phyloP scores from a whole-genome alignment of 108 stramenopile species.

The Schizochytrium sp. region DNA sequence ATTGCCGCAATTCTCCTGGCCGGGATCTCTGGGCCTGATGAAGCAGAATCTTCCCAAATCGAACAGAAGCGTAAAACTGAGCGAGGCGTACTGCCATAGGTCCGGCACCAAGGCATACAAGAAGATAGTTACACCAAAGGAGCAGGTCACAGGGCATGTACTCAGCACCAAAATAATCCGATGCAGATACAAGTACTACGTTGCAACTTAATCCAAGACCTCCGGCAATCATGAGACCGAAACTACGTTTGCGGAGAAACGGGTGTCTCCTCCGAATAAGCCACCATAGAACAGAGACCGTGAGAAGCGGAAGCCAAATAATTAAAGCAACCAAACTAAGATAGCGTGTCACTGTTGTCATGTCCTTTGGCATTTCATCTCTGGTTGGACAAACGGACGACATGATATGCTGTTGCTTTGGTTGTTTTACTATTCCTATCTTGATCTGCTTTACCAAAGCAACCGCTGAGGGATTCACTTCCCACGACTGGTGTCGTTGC shows the following conservation, averaged over 20 bases:
- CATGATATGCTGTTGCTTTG: not conserved
- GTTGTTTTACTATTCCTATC: not conserved
- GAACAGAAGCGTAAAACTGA: not conserved
- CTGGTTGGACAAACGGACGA: not conserved
- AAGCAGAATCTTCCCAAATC: not conserved
- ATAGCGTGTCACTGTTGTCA: not conserved
- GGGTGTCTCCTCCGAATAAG: not conserved
- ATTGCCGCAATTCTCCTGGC: not conserved
- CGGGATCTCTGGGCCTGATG: too few relatives aligned
- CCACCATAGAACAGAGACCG: slow-evolving; percentile 16
- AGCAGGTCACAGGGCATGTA: not conserved
- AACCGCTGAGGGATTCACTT: too few relatives aligned
- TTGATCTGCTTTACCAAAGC: not conserved
- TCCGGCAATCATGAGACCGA: not conserved
- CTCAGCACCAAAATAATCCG: not conserved
- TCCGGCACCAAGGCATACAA: slow-evolving; percentile 42
- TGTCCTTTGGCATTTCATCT: not conserved
- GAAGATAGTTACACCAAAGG: not conserved
- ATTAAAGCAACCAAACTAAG: slow-evolving; percentile 12
- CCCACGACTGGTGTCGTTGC: too few relatives aligned
- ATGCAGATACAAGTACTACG: not conserved
- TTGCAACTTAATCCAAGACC: not conserved
- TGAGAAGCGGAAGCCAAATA: not conserved
- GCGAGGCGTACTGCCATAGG: slow-evolving; percentile 47
- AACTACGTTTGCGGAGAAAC: slow-evolving; percentile 7